A percentile compares a stretch with the other conserved stretches of the same genome.
Conservation (phyloP, 1,284 basidiomycete genomes). For the Rhodotorula sp. region DNA sequence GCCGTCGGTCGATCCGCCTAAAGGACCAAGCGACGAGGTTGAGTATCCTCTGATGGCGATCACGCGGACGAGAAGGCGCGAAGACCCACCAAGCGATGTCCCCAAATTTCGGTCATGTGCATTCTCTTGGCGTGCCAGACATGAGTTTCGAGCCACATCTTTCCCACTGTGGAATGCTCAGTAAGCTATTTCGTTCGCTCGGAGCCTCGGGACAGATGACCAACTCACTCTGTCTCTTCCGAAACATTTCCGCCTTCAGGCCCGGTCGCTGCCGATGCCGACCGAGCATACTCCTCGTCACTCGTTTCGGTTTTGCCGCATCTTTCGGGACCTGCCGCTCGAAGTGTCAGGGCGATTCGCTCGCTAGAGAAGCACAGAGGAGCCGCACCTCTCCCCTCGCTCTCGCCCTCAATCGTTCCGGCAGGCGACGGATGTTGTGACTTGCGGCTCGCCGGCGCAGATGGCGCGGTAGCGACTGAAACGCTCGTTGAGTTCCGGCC, state of each 20-base stretch:
- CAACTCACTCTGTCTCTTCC: slow-evolving; percentile 38
- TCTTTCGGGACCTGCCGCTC: slow-evolving; percentile 69
- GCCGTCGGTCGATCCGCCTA: slow-evolving; percentile 79
- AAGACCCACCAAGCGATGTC: slow-evolving; percentile 68
- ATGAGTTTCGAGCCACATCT: slow-evolving; percentile 88
- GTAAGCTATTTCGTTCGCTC: background rate
- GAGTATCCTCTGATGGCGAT: background rate
- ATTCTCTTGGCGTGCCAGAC: slow-evolving; percentile 92
- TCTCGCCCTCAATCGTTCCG: slow-evolving; percentile 70
- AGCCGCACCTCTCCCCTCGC: slow-evolving; percentile 70
- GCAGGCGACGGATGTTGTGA: slow-evolving; percentile 87
- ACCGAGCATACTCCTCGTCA: slow-evolving; percentile 44
- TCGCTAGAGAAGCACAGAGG: too few relatives aligned
- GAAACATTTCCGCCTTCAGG: slow-evolving; percentile 30
- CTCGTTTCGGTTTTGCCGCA: slow-evolving; percentile 56
- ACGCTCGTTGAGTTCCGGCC: slow-evolving; percentile 72
- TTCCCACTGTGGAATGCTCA: slow-evolving; percentile 52
- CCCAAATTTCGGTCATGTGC: slow-evolving; percentile 88
- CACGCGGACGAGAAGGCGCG: background rate
- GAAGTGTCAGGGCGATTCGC: background rate
- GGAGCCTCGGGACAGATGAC: background rate
- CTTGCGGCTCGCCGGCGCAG: slow-evolving; percentile 85
- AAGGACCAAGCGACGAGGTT: background rate
- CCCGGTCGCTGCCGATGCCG: slow-evolving; percentile 50
- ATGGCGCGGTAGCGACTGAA: slow-evolving; percentile 86